Evolutionary conservation across 805 yeast genomes (phyloP).

Genomic region (Wickerhamiella siamensis): DNA sequence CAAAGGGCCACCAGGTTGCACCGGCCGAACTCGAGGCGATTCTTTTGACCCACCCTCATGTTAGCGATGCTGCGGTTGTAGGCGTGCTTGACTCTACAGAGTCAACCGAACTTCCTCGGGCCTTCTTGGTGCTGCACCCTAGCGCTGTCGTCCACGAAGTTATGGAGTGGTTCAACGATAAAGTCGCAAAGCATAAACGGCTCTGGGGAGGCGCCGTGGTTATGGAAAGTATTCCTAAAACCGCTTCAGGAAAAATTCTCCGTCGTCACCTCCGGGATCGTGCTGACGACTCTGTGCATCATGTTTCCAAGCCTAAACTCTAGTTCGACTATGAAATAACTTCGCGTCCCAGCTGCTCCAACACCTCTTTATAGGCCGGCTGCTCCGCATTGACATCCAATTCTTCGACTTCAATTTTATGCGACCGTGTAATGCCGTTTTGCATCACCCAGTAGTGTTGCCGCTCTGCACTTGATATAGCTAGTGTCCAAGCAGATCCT

Average conservation of each 20-base stretch:
- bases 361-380: conserved; percentile 30
- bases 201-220: conserved; percentile 38
- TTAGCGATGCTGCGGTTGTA: conserved; percentile 77
- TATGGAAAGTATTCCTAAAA: conserved; percentile 76
- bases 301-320: background rate
- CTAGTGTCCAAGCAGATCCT: conserved; percentile 63
- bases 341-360: conserved; percentile 33
- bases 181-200: conserved; percentile 25
- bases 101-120: conserved; percentile 43
- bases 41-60: conserved; percentile 53
- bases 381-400: conserved; percentile 27
- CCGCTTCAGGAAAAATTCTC: conserved; percentile 87
- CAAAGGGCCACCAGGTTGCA: conserved; percentile 71
- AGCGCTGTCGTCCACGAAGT: conserved; percentile 15
- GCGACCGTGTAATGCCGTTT: conserved; percentile 19
- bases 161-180: conserved; percentile 21
- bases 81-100: conserved; percentile 59
- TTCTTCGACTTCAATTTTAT: conserved; percentile 16
- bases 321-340: conserved; percentile 2
- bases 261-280: conserved; percentile 70
- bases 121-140: conserved; percentile 20
- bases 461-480: conserved; percentile 66
- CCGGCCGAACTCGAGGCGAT: conserved; percentile 89
- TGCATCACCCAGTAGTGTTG: conserved; percentile 31
- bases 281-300: conserved; percentile 8